Conservation (phyloP, 352 stramenopile genomes). For the Phytophthora constricta region DNA sequence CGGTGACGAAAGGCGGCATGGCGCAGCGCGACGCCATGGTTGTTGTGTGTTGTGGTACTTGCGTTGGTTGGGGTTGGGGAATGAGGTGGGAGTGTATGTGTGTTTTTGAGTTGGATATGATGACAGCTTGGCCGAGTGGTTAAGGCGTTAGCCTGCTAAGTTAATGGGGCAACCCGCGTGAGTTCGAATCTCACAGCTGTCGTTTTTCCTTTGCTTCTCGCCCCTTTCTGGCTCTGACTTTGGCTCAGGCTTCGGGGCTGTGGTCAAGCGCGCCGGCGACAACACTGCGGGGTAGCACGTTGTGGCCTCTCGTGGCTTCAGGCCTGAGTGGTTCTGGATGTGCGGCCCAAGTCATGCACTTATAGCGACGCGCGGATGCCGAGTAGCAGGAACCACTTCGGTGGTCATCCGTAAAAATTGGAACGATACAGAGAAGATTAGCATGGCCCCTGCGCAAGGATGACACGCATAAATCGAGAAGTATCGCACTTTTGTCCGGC, state of each 20-base stretch:
- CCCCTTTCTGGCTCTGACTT: not conserved
- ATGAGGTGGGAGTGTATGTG: not conserved
- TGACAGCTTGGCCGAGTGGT: conserved; percentile 27
- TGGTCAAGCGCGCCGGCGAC: not conserved
- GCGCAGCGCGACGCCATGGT: too few species aligned
- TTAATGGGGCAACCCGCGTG: too few species aligned
- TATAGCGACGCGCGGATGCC: not conserved
- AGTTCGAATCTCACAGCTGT: conserved; percentile 34
- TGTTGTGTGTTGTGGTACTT: too few species aligned
- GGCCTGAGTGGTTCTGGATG: too few species aligned
- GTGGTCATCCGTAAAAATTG: conserved; percentile 58
- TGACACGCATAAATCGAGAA: conserved; percentile 35
- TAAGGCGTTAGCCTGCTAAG: conserved; percentile 34
- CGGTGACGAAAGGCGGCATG: too few species aligned
- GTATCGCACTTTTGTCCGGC: conserved; percentile 20
- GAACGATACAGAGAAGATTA: conserved; percentile 46
- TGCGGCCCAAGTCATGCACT: not conserved
- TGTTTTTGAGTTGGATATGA: conserved; percentile 3
- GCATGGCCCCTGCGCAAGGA: conserved; percentile 38
- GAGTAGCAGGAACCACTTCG: conserved; percentile 38
- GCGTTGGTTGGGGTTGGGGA: not conserved
- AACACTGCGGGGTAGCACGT: not conserved
- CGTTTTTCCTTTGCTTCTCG: conserved; percentile 17
- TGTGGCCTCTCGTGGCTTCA: not conserved
- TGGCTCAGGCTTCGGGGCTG: too few species aligned